phyloP scores from a whole-genome alignment of 805 yeast species.

The Ogataea nakhonphanomensis region DNA sequence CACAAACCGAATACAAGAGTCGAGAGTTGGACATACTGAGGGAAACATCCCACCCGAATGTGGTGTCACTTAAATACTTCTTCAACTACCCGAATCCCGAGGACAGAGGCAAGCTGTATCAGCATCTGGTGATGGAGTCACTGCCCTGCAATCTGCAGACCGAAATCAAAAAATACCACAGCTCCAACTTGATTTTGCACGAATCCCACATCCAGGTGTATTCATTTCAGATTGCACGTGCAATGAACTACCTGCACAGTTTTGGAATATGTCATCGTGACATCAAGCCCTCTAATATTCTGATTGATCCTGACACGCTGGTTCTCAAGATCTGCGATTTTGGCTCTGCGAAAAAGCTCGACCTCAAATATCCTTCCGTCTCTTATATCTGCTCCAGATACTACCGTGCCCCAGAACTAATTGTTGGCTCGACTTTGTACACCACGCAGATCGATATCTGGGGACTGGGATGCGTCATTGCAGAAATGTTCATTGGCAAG shows the following conservation, averaged over 20 bases:
- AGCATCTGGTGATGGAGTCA: slow-evolving; percentile 84
- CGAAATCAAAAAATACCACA: slow-evolving; percentile 69
- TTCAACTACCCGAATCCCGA: slow-evolving; percentile 63
- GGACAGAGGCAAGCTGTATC: slow-evolving; percentile 62
- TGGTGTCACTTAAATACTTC: slow-evolving; percentile 64
- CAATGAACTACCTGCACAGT: slow-evolving; percentile 78
- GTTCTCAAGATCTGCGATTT: slow-evolving; percentile 77
- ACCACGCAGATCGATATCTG: slow-evolving; percentile 92
- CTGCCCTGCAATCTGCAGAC: slow-evolving; percentile 75
- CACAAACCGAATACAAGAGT: slow-evolving; percentile 81
- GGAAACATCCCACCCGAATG: slow-evolving; percentile 75
- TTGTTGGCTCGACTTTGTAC: slow-evolving; percentile 85
- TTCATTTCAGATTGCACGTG: slow-evolving; percentile 76
- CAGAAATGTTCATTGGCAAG: slow-evolving; percentile 88
- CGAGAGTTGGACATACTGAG: slow-evolving; percentile 76
- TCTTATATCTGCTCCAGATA: slow-evolving; percentile 95
- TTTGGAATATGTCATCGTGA: slow-evolving; percentile 81
- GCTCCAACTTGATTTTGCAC: slow-evolving; percentile 59
- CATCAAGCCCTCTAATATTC: slow-evolving; percentile 77
- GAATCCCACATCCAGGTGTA: slow-evolving; percentile 73
- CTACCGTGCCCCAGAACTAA: slow-evolving; percentile 93
- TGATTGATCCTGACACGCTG: slow-evolving; percentile 68
- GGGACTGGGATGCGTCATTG: slow-evolving; percentile 96
- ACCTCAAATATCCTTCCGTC: slow-evolving; percentile 80
- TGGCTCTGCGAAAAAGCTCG: slow-evolving; percentile 79